Base-by-base conservation (phyloP, 1,139 yeast species). In the Protomyces arabidopsidicola region DNA sequence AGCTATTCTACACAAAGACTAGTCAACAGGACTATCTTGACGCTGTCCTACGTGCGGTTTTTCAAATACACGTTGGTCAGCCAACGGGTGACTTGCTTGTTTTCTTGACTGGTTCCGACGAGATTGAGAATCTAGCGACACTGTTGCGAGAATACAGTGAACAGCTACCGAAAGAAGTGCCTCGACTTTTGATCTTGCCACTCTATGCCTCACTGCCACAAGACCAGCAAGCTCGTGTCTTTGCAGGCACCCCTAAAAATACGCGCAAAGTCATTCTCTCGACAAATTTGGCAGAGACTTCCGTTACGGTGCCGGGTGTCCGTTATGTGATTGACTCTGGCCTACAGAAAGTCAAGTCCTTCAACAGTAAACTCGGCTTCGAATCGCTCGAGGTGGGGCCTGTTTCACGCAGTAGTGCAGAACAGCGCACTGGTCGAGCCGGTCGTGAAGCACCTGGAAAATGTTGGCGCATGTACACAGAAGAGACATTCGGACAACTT, bases 371-470 rank as follows among this genome's bases (percentile, higher is more conserved):
- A 20, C 34, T 52, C 42, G 68, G 98, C 0, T 80, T 93, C 54
- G 95, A 97, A 12, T 88, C 98, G 0, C 81, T 93, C 72, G 78
- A 91, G 59, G 90, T 97, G 0, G 90, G 95, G 0, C 93, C 98
- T 1, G 86, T 95, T 20, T 90, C 98, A 0, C 90, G 88, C 72
- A 96, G 98, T 0, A 88, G 96, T 51, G 98, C 98, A 0, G 83
- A 87, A 53, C 99, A 93, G 77, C 81, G 99, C 75, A 86, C 95
- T 65, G 99, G 99, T 74, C 88, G 99, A 81, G 98, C 98, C 34
- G 99, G 99, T 69, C 89, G 99, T 83, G 98, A 93, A 77, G 81
- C 84, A 6, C 84, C 88, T 52, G 99, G 99, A 60, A 93, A 91
- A 74, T 90, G 95, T 50, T 93, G 81, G 74, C 78, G 98, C 66